A percentile compares a stretch with the other conserved stretches of the same genome.
phyloP scores from a whole-genome alignment of 1,284 basidiomycete species.

The Trichosporon sp. region DNA sequence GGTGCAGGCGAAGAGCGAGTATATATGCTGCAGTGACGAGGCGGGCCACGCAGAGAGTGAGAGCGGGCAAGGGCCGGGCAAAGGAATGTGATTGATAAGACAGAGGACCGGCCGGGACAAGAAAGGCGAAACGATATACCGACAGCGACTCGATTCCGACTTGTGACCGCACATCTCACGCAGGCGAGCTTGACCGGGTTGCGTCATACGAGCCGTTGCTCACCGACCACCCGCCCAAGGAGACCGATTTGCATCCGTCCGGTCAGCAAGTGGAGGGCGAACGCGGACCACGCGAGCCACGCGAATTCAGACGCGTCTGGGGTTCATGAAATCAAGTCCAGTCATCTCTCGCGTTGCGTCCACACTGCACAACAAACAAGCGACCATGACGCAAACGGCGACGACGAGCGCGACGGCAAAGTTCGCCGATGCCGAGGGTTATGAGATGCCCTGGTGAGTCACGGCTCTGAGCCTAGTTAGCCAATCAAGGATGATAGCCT shows the following conservation, averaged over 20 bases:
- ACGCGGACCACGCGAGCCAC: conserved; percentile 16
- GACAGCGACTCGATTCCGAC: conserved; percentile 3
- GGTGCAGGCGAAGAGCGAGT: neutral
- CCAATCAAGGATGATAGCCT: too few relatives aligned
- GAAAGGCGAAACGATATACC: neutral
- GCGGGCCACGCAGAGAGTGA: too few relatives aligned
- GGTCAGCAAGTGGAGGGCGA: too few relatives aligned
- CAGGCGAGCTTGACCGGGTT: neutral
- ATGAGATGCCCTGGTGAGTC: conserved; percentile 58
- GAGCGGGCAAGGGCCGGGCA: neutral
- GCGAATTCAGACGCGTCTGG: conserved; percentile 18
- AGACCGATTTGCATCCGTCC: neutral
- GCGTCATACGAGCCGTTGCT: neutral
- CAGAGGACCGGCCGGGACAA: neutral
- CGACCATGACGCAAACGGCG: neutral
- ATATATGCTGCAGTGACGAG: neutral
- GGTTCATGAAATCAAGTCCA: conserved; percentile 14
- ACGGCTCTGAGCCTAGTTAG: too few relatives aligned
- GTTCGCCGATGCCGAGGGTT: conserved; percentile 53
- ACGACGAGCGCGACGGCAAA: conserved; percentile 41
- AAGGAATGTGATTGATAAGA: conserved; percentile 8
- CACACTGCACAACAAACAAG: neutral
- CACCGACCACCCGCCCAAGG: neutral
- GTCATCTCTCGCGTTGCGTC: neutral
- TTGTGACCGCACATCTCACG: too few relatives aligned